Conservation (phyloP, 2,329 filamentous ascomycete species). For the Chrysosporium keratinophilum region DNA sequence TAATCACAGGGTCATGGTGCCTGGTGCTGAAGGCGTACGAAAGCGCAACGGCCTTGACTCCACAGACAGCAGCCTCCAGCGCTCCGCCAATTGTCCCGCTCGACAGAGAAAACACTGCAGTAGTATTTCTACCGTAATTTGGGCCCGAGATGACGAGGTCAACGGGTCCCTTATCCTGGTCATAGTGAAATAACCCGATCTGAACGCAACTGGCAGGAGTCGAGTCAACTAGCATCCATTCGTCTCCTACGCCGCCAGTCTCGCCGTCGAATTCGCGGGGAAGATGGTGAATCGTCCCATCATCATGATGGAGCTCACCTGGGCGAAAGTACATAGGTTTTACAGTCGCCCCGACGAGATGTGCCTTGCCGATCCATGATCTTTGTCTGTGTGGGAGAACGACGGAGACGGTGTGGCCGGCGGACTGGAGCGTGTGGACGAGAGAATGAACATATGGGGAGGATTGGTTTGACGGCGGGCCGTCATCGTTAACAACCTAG, state of each 20-base stretch:
- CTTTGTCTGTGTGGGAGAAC: slow-evolving; percentile 83
- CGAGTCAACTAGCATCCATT: slow-evolving; percentile 73
- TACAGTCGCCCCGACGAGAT: slow-evolving; percentile 82
- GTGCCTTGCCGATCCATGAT: slow-evolving; percentile 97
- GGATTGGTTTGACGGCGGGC: slow-evolving; percentile 64
- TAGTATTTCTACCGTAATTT: slow-evolving; percentile 76
- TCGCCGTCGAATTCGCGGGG: slow-evolving; percentile 46
- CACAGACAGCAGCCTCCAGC: slow-evolving; percentile 64
- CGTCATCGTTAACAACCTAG: slow-evolving; percentile 60
- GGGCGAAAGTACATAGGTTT: slow-evolving; percentile 75
- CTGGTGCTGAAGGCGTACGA: slow-evolving; percentile 82
- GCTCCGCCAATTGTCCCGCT: slow-evolving; percentile 69
- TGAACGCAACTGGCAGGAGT: slow-evolving; percentile 73
- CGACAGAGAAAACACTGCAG: slow-evolving; percentile 65
- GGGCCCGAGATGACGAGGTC: slow-evolving; percentile 71
- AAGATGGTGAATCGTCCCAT: slow-evolving; percentile 57
- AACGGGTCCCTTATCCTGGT: slow-evolving; percentile 58
- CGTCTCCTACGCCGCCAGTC: slow-evolving; percentile 48
- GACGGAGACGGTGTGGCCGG: slow-evolving; percentile 81
- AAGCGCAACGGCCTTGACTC: slow-evolving; percentile 63
- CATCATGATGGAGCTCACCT: slow-evolving; percentile 49
- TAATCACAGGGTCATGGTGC: slow-evolving; percentile 72
- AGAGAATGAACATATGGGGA: slow-evolving; percentile 73
- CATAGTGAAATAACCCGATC: slow-evolving; percentile 72
- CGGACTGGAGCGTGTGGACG: slow-evolving; percentile 57